Evolutionary conservation across 805 yeast species (phyloP).

Genomic region (Teunomyces funiuensis): DNA sequence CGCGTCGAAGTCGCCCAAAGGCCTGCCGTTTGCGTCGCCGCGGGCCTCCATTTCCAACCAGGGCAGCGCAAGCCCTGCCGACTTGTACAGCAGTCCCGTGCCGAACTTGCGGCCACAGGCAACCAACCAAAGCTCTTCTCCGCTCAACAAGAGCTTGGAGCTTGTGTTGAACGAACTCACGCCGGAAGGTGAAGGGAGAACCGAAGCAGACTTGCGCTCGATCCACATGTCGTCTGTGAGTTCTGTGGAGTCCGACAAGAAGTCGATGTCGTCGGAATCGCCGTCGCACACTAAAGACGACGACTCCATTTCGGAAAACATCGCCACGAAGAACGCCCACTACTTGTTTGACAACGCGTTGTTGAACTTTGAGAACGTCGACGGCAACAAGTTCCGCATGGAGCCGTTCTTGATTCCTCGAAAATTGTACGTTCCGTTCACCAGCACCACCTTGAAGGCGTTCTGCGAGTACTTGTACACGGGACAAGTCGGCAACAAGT

Average conservation of each 20-base stretch:
- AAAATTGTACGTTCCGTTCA: conserved; percentile 65
- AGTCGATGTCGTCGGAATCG: conserved; percentile 7
- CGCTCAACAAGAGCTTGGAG: background rate
- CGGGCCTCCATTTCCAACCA: conserved; percentile 47
- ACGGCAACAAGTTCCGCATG: conserved; percentile 35
- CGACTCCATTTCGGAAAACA: conserved; percentile 1
- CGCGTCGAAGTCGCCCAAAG: conserved; percentile 32
- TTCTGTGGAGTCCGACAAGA: conserved; percentile 6
- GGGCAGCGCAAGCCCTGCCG: conserved; percentile 18
- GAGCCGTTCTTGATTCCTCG: conserved; percentile 70
- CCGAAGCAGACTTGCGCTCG: too few relatives aligned
- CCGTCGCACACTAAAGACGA: conserved; percentile 8
- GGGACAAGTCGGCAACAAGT: conserved; percentile 74
- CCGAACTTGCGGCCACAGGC: conserved; percentile 20
- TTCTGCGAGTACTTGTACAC: conserved; percentile 73
- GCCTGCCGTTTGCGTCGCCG: conserved; percentile 45
- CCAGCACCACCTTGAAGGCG: conserved; percentile 60
- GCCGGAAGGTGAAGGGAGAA: too few relatives aligned
- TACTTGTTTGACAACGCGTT: conserved; percentile 21
- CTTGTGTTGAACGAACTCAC: background rate
- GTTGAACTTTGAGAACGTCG: conserved; percentile 33
- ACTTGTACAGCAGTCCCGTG: conserved; percentile 16
- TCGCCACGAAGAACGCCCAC: background rate
- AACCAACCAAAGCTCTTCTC: conserved; percentile 1
- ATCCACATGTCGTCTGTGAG: background rate